Evolutionary conservation across 2,329 filamentous ascomycete genomes (phyloP).

Genomic region (Aspergillus bombycis): DNA sequence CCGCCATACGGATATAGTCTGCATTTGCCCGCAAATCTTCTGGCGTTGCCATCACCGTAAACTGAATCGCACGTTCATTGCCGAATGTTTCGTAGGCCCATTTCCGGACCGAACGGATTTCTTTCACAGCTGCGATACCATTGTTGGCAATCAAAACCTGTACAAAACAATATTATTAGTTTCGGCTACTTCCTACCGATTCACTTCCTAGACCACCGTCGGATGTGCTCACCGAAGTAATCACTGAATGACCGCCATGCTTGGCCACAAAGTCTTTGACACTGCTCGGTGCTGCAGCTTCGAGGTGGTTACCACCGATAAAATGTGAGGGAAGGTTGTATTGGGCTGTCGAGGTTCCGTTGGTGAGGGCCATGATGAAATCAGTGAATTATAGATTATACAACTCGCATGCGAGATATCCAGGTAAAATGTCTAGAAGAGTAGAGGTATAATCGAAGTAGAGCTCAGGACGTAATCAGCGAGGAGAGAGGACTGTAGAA

Average conservation of each 20-base stretch:
- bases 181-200: neutral
- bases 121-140: slow-evolving; percentile 98
- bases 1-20: slow-evolving; percentile 99
- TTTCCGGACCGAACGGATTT: slow-evolving; percentile 98
- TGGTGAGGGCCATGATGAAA: slow-evolving; percentile 45
- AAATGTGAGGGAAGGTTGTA: slow-evolving; percentile 88
- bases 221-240: slow-evolving; percentile 82
- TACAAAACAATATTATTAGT: neutral
- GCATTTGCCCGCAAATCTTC: slow-evolving; percentile 97
- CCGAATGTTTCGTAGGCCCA: slow-evolving; percentile 99
- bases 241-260: slow-evolving; percentile 94
- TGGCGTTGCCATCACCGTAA: slow-evolving; percentile 99
- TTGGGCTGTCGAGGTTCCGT: slow-evolving; percentile 52
- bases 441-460: neutral
- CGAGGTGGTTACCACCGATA: slow-evolving; percentile 89
- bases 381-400: slow-evolving; percentile 31
- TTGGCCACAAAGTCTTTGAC: slow-evolving; percentile 95
- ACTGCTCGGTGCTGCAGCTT: slow-evolving; percentile 77
- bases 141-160: slow-evolving; percentile 99
- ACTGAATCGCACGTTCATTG: slow-evolving; percentile 96
- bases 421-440: slow-evolving; percentile 12
- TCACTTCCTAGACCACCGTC: neutral
- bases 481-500: neutral
- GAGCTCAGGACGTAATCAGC: slow-evolving; percentile 6
- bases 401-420: slow-evolving; percentile 28